Evolutionary conservation across 805 yeast species (phyloP), one percentile per base, ranked within the genome.

Genomic region (Cyberlindnera petersonii): DNA sequence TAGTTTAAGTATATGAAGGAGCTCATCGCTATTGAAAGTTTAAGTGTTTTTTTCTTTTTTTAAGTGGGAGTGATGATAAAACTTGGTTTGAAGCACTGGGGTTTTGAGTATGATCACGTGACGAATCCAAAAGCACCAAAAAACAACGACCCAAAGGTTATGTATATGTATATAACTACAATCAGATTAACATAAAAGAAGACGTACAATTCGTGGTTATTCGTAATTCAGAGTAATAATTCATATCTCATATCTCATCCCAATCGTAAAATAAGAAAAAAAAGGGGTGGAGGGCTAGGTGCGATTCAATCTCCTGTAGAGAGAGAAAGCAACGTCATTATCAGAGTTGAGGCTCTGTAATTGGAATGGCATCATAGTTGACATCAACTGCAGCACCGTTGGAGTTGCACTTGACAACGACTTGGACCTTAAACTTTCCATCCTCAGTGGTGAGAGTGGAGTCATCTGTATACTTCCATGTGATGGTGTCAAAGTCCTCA

Each of bases 311-410:
- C 22, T n/a, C n/a, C n/a, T n/a, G n/a, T n/a, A n/a, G n/a, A n/a
- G n/a, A n/a, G n/a, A n/a, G n/a, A n/a, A n/a, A n/a, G n/a, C n/a
- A n/a, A n/a, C n/a, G n/a, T n/a, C n/a, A n/a, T n/a, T n/a, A n/a
- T n/a, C n/a, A n/a, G n/a, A n/a, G n/a, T n/a, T n/a, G 29, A 24
- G 23, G 37, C 37, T 31, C 33, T 26, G 40, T 36, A 16, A 46
- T n/a, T 36, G 53, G 55, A n/a, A 68, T 53, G n/a, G 85, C 72
- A 55, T 59, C 69, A 56, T 81, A 82, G 49, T 77, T 80, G 15
- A 83, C 83, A 41, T 73, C 76, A 35, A 83, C 80, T 63, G 72
- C 60, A 15, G 93, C 86, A 55, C 74, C 75, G 41, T 74, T 76
- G 39, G 80, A 79, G 58, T 77, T 78, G 53, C 86, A 79, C 48